These are phyloP conservation scores for Ophiosphaerella narmari DNA, from an alignment of 2,329 filamentous ascomycete species.

Conservation along the genomic window DNA sequence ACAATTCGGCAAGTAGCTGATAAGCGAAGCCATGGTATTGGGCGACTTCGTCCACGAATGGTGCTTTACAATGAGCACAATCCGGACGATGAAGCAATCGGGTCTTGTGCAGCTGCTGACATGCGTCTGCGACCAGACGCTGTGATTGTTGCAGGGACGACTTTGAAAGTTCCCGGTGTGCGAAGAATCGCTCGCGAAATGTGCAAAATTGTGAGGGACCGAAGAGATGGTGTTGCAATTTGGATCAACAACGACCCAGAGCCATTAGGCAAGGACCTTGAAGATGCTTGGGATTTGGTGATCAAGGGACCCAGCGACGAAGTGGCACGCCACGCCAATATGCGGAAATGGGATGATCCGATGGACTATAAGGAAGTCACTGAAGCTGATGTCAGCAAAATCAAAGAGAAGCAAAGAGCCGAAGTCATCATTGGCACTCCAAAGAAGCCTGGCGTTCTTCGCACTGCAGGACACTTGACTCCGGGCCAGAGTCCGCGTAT, in stretches of 20 bases:
- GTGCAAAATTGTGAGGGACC: conserved; percentile 81
- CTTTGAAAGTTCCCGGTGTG: conserved; percentile 91
- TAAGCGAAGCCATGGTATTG: conserved; percentile 91
- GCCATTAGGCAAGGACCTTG: conserved; percentile 81
- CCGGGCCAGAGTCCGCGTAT: conserved; percentile 44
- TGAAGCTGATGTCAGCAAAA: conserved; percentile 39
- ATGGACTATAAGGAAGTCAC: conserved; percentile 41
- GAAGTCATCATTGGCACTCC: conserved; percentile 42
- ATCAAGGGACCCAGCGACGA: conserved; percentile 87
- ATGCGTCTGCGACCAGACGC: conserved; percentile 85
- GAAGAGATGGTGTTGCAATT: conserved; percentile 82
- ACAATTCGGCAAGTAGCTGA: conserved; percentile 76
- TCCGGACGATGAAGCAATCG: conserved; percentile 94
- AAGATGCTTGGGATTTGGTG: conserved; percentile 91
- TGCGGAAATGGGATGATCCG: conserved; percentile 62
- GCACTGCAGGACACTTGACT: conserved; percentile 41
- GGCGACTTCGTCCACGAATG: conserved; percentile 86
- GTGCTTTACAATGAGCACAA: conserved; percentile 98
- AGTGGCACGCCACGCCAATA: conserved; percentile 73
- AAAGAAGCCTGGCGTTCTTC: conserved; percentile 32
- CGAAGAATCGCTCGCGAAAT: conserved; percentile 87
- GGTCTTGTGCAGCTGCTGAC: conserved; percentile 85
- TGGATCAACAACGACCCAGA: conserved; percentile 94
- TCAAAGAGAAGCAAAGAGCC: conserved; percentile 37
- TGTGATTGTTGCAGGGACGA: conserved; percentile 92